Evolutionary conservation across 2,329 filamentous ascomycete species (phyloP), one percentile per base, ranked within the genome.

Genomic region (Talaromyces sp.): DNA sequence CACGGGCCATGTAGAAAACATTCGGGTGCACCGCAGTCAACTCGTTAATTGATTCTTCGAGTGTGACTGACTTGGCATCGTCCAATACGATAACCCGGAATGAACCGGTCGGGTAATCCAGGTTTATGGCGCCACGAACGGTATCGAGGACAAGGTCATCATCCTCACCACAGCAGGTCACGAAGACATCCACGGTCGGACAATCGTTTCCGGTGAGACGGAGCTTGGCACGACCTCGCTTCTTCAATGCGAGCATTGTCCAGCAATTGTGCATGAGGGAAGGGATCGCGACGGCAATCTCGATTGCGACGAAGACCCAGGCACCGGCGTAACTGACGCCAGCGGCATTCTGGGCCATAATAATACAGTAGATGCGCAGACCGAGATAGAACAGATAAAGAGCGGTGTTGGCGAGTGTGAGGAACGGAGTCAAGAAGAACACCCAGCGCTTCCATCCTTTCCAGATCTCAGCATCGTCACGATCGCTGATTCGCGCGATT

Each of bases 301-400:
- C 82, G 51, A 84, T 75, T 20, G 71, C 78, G 49, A 85, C 80
- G 58, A 85, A 85, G 6, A 83, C 63, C 82, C 82, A 85, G 2
- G 82, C 82, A 40, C 79, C 76, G 4, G 74, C 70, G 55, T 78
- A 85, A 2, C 70, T 71, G 19, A 70, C 64, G 3, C 64, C 44
- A 3, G 70, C 68, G 1, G 67, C 66, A 1, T 74, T 69, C 58
- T 85, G 81, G 1, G 82, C 81, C 40, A 70, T 68, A n/a, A 82
- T 65, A 48, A 83, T 77, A 61, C 81, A 84, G 46, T 70, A 69
- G 27, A 85, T 77, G 33, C 82, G 80, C 48, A 80, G 68, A 19
- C 61, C 73, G 7, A 84, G 78, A 56, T 85, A 85, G 27, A 71
- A 60, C 47, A 72, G 51, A 66, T 70, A 71, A n/a, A 73, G 52